These are phyloP conservation scores for Apiospora hydei DNA, from an alignment of 2,329 filamentous ascomycete genomes.

Conservation along the genomic window DNA sequence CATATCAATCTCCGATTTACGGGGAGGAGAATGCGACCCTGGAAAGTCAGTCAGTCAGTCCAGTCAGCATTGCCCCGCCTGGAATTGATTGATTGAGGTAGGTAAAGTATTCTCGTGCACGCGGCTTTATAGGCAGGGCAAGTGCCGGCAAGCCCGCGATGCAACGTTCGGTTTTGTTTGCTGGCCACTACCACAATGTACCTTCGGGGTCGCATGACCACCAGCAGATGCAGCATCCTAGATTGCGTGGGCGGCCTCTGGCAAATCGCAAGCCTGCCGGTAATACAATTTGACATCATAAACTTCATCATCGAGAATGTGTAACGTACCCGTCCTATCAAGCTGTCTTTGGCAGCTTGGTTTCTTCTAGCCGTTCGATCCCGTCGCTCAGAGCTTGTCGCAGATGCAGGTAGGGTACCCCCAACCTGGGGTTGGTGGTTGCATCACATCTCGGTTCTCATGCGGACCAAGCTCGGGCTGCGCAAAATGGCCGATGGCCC, in stretches of 20 bases:
- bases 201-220: conserved; percentile 1
- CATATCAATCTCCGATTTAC: conserved; percentile 3
- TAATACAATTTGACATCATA: not conserved
- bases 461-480: not conserved
- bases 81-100: not conserved
- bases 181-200: not conserved
- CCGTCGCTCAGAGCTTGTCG: conserved; percentile 2
- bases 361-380: not conserved
- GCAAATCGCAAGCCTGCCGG: not conserved
- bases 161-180: conserved; percentile 14
- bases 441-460: conserved; percentile 16
- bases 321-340: not conserved
- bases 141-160: conserved; percentile 11
- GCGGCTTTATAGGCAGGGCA: not conserved
- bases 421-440: conserved; percentile 5
- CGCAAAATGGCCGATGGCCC: not conserved
- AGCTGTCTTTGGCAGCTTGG: not conserved
- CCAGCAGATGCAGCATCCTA: conserved; percentile 6
- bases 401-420: conserved; percentile 18
- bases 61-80: not conserved
- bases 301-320: not conserved
- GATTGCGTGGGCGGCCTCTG: not conserved
- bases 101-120: not conserved
- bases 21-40: not conserved
- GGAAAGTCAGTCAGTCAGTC: not conserved